Base-by-base conservation (phyloP, 306 rosid genomes). In the Castanea sativa region DNA sequence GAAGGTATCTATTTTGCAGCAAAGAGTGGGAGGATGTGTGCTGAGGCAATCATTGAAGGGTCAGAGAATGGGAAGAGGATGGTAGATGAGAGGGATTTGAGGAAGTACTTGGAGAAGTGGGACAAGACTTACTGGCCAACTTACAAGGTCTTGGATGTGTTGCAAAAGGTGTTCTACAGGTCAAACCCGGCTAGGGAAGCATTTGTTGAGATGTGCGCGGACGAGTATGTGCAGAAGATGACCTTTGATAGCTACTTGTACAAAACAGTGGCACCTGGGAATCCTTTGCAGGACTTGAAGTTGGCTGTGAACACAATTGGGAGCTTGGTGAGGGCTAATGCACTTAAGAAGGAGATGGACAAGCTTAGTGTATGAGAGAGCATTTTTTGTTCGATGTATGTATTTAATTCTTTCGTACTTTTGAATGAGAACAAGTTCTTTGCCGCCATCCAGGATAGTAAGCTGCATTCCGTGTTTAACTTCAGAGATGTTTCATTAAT, bases 101-200 rank as follows among this genome's bases (percentile, higher is more conserved):
- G 96, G 90, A 93, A 87, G 76, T 93, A 96, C 79, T 86, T 96
- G 91, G 96, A 93, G 96, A 90, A 91, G 81, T 93, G 99, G 99
- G 98, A 96, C 78, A 93, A 96, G 86, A 88, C 99, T 21, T 96
- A 96, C 72, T 96, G 98, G 99, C 99, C 99, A 0, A 96, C 98
- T 38, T 96, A 96, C 78, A 96, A 93, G 93, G 99, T 96, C 9
- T 76, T 96, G 83, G 99, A 96, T 86, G 86, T 96, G 76, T 83
- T 96, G 87, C 99, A 96, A 93, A 96, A 96, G 89, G 98, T 96
- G 86, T 96, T 96, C 75, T 96, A 96, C 65, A 78, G 99, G 86
- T 96, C 99, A 2, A 91, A 96, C 35, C 99, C 99, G 6, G 99
- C 99, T 0, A 91, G 99, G 78, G 99, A 95, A 72, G 99, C 99